Conservation (phyloP, 768 basidiomycete genomes). For the Boletus rufocinnamomeus region DNA sequence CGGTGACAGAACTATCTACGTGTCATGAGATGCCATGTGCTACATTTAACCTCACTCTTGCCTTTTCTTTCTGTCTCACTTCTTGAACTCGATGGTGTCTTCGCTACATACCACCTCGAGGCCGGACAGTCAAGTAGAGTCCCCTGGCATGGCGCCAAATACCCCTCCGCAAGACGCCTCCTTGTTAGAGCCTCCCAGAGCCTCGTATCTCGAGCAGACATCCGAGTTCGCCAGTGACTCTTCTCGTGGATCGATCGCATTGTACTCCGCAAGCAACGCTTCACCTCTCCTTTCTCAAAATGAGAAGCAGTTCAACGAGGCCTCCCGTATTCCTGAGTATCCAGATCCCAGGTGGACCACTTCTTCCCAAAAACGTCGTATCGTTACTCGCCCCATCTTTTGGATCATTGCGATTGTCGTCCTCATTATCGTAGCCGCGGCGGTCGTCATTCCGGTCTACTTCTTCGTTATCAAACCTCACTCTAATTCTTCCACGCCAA, state of each 20-base stretch:
- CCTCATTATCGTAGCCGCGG: constrained; percentile 35
- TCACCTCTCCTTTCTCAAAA: constrained; percentile 27
- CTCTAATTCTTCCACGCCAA: constrained; percentile 4
- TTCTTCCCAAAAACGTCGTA: constrained; percentile 19
- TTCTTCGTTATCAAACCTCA: constrained; percentile 32
- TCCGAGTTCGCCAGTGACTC: constrained; percentile 19
- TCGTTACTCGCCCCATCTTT: constrained; percentile 24
- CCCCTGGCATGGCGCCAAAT: constrained; percentile 9
- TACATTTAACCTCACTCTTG: neutral
- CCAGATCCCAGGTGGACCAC: neutral
- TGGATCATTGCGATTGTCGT: constrained; percentile 34
- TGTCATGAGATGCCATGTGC: neutral
- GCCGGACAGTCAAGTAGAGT: constrained; percentile 22
- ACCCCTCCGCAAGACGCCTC: constrained; percentile 10
- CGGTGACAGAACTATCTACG: neutral
- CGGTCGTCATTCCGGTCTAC: constrained; percentile 46
- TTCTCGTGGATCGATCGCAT: constrained; percentile 25
- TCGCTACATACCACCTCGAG: constrained; percentile 18
- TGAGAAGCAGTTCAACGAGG: constrained; percentile 20
- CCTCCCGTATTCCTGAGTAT: constrained; percentile 1
- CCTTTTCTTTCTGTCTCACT: neutral
- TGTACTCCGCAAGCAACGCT: constrained; percentile 24
- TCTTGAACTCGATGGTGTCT: constrained; percentile 3
- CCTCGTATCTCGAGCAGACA: constrained; percentile 29
- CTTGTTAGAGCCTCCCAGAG: constrained; percentile 24